Evolutionary conservation across 164 flowering plant species (phyloP).

Genomic region (Cinnamomum micranthum): DNA sequence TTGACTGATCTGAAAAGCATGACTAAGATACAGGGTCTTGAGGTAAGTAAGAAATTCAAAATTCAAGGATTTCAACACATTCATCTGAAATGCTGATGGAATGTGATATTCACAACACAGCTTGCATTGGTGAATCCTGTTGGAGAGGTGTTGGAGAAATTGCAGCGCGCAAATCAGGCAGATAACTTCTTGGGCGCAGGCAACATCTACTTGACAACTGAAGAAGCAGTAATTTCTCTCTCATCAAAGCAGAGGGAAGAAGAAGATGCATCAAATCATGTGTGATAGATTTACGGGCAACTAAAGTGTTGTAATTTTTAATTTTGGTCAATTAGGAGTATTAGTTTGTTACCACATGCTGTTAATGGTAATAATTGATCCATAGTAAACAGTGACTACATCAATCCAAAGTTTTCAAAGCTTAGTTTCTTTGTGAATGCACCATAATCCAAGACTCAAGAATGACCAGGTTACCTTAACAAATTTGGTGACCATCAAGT

Average conservation of each 20-base stretch:
- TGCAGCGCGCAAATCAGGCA: slow-evolving; percentile 46
- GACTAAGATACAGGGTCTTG: slow-evolving; percentile 44
- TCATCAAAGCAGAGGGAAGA: slow-evolving; percentile 40
- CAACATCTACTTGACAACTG: slow-evolving; percentile 61
- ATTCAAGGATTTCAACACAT: no score
- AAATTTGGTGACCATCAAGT: no score
- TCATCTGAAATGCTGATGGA: no score
- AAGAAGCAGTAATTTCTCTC: slow-evolving; percentile 67
- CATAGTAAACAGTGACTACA: no score
- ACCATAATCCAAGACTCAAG: no score
- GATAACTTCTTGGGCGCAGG: slow-evolving; percentile 37
- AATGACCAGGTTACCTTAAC: no score
- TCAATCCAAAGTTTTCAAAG: no score
- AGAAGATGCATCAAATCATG: slow-evolving; percentile 20
- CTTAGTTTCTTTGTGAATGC: no score
- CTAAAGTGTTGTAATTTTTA: no score
- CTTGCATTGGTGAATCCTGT: slow-evolving; percentile 84
- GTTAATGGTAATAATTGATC: no score
- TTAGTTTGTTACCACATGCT: no score
- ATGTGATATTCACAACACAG: slow-evolving; percentile 27
- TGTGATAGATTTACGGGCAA: not conserved
- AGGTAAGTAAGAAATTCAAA: slow-evolving; percentile 36
- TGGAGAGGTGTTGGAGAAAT: slow-evolving; percentile 71
- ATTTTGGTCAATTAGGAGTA: no score
- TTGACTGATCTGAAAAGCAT: slow-evolving; percentile 54